Evolutionary conservation across 208 protist genomes (phyloP), one percentile per base, ranked within the genome.

Genomic region (Crithidia brevicula): DNA sequence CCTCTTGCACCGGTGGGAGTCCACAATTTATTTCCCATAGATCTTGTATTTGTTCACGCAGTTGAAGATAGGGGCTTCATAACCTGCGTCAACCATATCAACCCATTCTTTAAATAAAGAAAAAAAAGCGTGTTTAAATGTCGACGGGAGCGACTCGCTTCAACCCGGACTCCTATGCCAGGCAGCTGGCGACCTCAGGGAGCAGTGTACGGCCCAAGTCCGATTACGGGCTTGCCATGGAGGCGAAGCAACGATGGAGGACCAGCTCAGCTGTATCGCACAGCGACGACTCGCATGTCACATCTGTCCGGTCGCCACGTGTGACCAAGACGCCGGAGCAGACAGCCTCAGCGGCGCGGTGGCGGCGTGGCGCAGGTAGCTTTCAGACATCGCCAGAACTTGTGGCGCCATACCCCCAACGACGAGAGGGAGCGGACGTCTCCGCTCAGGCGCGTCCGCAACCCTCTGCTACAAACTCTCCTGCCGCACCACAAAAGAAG

Each of bases 211-310:
- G 58, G 40, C 42, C 68, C 33, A 67, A 67, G 46, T 45, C 51
- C 1, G 51, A 60, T 11, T 74, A 74, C 59, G 49, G 68, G 5
- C 28, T 50, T 3, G 31, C 42, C 18, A 16, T 74, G 31, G 59
- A 58, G 40, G 49, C 57, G 5, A 30, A 40, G 33, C 49, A 62
- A 36, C 56, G 18, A 23, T 27, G 16, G 1, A 23, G 27, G 3
- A 4, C 4, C 15, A 11, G 16, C 23, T 5, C 33, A 25, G 11
- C 36, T 3, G 7, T 34, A 3, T 50, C 40, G 40, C 36, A 62
- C 40, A 47, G 16, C 25, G 16, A 23, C 20, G 20, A 18, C 11
- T 43, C 28, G 22, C 27, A 9, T 6, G n/a, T n/a, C 52, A 28
- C 27, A 16, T 3, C 22, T 23, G 3, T 22, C 2, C 27, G 27